Evolutionary conservation across 2,329 filamentous ascomycete genomes (phyloP).

Genomic region (Arthrobotrys entomopaga): DNA sequence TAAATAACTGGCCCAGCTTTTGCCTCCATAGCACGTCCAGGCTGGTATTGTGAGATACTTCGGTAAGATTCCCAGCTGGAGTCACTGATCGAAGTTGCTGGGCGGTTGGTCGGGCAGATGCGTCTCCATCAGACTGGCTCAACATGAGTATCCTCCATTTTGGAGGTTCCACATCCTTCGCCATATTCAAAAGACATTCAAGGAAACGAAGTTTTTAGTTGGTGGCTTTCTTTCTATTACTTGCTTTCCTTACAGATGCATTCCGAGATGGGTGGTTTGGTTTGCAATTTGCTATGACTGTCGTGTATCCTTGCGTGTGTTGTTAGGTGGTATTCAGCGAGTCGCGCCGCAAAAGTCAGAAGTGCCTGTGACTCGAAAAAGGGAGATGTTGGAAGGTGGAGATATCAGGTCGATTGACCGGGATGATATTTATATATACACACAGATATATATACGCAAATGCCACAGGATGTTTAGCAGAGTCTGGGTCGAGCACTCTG

Average conservation of each 20-base stretch:
- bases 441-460: too few species aligned
- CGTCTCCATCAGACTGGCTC: conserved; percentile 47
- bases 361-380: conserved; percentile 2
- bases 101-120: conserved; percentile 37
- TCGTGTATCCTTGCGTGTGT: not conserved
- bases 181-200: conserved; percentile 21
- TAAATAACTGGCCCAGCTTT: conserved; percentile 39
- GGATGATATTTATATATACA: too few species aligned
- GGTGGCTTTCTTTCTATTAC: too few species aligned
- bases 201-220: too few species aligned
- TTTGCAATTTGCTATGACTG: too few species aligned
- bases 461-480: too few species aligned
- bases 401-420: too few species aligned
- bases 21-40: conserved; percentile 51
- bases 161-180: conserved; percentile 31
- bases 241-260: not conserved
- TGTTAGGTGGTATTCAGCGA: not conserved
- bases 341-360: not conserved
- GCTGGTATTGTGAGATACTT: conserved; percentile 47
- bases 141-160: conserved; percentile 51
- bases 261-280: not conserved
- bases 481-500: not conserved
- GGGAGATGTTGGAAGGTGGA: not conserved
- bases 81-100: conserved; percentile 34
- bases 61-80: conserved; percentile 20